Evolutionary conservation across 164 flowering plant species (phyloP).

Genomic region (Echeveria elegans): DNA sequence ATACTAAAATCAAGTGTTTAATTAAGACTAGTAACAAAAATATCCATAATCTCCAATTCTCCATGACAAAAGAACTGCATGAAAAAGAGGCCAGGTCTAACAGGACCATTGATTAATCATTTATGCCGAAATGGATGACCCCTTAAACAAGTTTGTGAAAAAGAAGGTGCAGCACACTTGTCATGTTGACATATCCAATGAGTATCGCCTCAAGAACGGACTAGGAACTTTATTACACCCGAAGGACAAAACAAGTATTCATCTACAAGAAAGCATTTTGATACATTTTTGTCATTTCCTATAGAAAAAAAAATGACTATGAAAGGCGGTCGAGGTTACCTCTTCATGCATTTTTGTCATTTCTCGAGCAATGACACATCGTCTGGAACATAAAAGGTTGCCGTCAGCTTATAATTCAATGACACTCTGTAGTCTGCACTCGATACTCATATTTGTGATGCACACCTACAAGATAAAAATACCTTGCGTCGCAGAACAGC

Average conservation of each 20-base stretch:
- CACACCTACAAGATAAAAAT: not conserved
- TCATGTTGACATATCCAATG: not conserved
- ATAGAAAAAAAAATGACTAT: not conserved
- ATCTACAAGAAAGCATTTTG: not conserved
- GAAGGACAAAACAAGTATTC: too few relatives aligned
- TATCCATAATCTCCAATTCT: not conserved
- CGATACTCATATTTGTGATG: not conserved
- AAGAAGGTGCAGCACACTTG: not conserved
- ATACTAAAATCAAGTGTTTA: not conserved
- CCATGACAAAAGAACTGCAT: not conserved
- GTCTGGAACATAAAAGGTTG: conserved; percentile 32
- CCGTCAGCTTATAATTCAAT: not conserved
- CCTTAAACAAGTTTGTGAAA: not conserved
- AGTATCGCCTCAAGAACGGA: not conserved
- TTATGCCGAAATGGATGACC: not conserved
- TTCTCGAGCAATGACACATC: conserved; percentile 91
- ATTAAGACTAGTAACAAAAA: not conserved
- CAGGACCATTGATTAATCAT: not conserved
- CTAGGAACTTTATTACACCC: not conserved
- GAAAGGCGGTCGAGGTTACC: conserved; percentile 26
- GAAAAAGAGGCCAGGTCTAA: not conserved
- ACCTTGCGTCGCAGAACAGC: conserved; percentile 63
- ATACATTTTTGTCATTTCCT: too few relatives aligned
- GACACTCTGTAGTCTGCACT: not conserved
- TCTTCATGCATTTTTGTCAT: conserved; percentile 91